Base-by-base conservation (phyloP, 441 rosid genomes). In the Aleurites moluccanus region DNA sequence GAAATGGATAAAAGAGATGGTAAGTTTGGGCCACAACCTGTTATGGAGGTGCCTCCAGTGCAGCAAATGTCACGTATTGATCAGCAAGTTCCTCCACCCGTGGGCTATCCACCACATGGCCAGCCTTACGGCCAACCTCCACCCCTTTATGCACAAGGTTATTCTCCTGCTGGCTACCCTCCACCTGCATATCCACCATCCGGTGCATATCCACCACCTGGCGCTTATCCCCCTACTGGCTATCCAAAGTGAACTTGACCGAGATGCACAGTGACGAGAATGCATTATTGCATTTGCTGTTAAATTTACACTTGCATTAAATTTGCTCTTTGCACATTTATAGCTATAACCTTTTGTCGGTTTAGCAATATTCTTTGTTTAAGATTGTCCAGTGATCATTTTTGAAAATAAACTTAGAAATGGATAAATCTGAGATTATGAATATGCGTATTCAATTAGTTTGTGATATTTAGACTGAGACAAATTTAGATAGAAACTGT, bases 1-100 rank as follows among this genome's bases (percentile, higher is more conserved):
- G 97, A 96, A 80, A 87, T 93, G 97, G 99, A 96, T 83, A 92
- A 92, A 83, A 80, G 98, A 67, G 99, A 93, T 64, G 97, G 98
- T 8, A 80, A 75, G 81, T 77, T 92, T 35, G 89, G 94, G 75
- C 82, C 89, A 74, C 89, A 71, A 67, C 93, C 96, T 64, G 77
- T 69, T 7, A 91, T 92, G 97, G 84, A 86, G 10, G 88, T 90
- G 10, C 99, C 97, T 77, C 86, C 88, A 0, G 73, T 82, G 67
- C 97, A 93, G 79, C 91, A 92, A 63, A 93, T 96, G 99, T 96
- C 98, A 33, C 92, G 97, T 52, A 59, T 90, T 7, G 97, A 92
- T 78, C 92, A 89, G 78, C 89, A 88, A 64, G 49, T 82, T 35
- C 96, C 97, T 82, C 91, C 97, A 0, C 28, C 87, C 0, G 82